Evolutionary conservation across 176 grass and related monocot genomes (phyloP).

Genomic region (Carex parvula): DNA sequence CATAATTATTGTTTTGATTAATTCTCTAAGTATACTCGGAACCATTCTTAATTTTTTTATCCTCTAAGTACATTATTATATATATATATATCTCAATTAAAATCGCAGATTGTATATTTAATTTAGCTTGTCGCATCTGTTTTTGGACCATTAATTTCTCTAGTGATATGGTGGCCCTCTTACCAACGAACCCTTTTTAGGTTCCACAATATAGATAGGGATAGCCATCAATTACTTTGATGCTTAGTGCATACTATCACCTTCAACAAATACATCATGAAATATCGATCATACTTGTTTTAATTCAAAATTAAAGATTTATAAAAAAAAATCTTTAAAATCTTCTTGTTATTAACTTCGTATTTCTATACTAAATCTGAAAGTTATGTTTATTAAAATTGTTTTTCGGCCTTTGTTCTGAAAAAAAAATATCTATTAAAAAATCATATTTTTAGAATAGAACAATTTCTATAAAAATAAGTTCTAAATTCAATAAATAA

Average conservation of each 20-base stretch:
- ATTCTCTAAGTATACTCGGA: neutral
- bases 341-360: neutral
- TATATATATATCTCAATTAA: neutral
- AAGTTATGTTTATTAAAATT: neutral
- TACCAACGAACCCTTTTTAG: neutral
- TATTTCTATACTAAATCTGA: neutral
- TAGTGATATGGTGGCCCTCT: conserved; percentile 5
- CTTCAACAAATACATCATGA: neutral
- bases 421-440: no score
- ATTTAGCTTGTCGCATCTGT: neutral
- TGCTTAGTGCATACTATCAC: neutral
- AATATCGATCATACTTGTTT: no score
- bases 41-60: neutral
- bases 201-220: neutral
- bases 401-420: no score
- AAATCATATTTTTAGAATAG: no score
- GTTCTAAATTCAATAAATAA: no score
- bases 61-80: neutral
- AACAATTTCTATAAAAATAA: no score
- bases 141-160: neutral
- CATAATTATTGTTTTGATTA: neutral
- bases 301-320: no score
- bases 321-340: no score
- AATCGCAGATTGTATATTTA: neutral
- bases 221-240: neutral